Conservation (phyloP, 192 early-diverging fungal genomes). For the Backusella tarrabulga region DNA sequence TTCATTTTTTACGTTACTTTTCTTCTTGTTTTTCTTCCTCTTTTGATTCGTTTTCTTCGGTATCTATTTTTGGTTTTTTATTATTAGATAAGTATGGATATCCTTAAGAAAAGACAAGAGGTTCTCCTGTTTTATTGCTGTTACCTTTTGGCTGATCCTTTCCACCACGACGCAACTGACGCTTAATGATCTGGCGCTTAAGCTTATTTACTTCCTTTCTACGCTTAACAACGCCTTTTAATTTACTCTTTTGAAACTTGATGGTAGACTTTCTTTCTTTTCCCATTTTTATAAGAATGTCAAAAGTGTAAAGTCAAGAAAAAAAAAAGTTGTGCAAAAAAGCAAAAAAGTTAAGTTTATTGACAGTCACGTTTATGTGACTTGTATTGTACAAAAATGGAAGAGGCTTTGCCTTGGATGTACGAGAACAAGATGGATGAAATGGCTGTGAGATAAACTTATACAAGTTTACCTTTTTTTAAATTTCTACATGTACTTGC, state of each 20-base stretch:
- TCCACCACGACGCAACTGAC: conserved; percentile 18
- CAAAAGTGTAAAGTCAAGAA: neutral
- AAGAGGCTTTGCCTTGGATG: neutral
- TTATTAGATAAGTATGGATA: neutral
- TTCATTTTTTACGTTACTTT: neutral
- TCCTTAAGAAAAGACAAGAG: too few species aligned
- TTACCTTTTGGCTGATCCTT: conserved; percentile 4
- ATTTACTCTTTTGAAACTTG: conserved; percentile 40
- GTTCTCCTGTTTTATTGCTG: neutral
- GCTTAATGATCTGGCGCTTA: conserved; percentile 19
- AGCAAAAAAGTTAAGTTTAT: neutral
- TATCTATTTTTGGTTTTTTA: neutral
- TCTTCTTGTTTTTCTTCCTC: neutral
- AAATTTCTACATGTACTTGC: too few species aligned
- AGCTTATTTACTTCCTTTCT: conserved; percentile 33
- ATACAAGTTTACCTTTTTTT: too few species aligned
- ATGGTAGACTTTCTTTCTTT: conserved; percentile 38
- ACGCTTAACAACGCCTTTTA: conserved; percentile 34
- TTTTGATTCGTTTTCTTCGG: neutral
- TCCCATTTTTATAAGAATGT: conserved; percentile 23
- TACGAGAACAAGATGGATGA: too few species aligned
- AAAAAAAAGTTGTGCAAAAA: neutral
- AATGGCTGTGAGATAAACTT: too few species aligned
- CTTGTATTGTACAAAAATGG: neutral
- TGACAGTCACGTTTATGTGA: neutral